Base-by-base conservation (phyloP, 1,284 basidiomycete genomes). In the Xerocomus nothofagi region DNA sequence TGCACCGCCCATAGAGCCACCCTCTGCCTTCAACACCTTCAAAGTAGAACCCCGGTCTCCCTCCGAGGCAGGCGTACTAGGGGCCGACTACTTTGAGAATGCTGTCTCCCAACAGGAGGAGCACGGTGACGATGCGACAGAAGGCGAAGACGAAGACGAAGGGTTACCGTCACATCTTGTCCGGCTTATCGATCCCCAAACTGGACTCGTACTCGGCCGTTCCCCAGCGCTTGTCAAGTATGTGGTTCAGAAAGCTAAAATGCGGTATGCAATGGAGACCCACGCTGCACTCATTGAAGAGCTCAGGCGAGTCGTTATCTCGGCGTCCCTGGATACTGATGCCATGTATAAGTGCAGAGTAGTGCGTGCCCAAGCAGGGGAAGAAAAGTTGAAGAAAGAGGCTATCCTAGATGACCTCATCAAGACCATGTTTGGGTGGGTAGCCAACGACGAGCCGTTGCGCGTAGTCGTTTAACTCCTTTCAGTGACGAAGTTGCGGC, bases 181-280 rank as follows among this genome's bases (percentile, higher is more conserved):
- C 24, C 65, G 68, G 14, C 72, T 76, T 20, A 70, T 73, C 51
- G 78, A 82, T 55, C 76, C 79, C 0, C 68, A 67, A 23, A 86
- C 81, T 0, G 80, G 79, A 1, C 68, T 80, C 21, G 78, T 89
- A 12, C 63, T 78, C 55, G 84, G 84, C 3, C 77, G 84, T 15
- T 71, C 81, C 20, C 82, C 78, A 0, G 71, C 74, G 30, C 79
- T 84, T 71, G 80, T 80, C 24, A 79, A 79, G 68, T 91, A 92
- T 63, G 70, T 91, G n/a, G 58, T 89, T 26, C 82, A 81, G 74
- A 91, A 91, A 60, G 87, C 90, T 2, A 90, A 89, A 60, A 76
- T 83, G 59, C 70, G 69, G 23, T 86, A 80, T 60, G 81, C 77
- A 10, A 52, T 83, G 20, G 74, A 83, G 50, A 79, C 86, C 56